Percentiles rank a stretch among this genome's conserved stretches.
Conservation (phyloP, 2,329 filamentous ascomycete genomes). For the Aspergillus intermedius region DNA sequence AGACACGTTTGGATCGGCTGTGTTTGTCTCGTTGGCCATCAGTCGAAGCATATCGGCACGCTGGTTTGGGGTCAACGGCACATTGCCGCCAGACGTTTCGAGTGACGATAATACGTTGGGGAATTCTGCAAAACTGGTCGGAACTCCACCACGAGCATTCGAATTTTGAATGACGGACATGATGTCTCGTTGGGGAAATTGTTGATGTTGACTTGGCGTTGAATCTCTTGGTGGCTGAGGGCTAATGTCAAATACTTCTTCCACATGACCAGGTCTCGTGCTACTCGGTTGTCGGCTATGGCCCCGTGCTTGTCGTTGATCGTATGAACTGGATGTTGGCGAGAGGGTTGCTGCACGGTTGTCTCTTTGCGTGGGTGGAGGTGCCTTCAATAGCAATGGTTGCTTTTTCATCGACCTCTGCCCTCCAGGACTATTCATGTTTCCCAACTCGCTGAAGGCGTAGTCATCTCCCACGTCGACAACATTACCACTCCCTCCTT, state of each 20-base stretch:
- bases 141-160: slow-evolving; percentile 37
- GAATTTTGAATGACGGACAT: slow-evolving; percentile 45
- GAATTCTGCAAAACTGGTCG: slow-evolving; percentile 37
- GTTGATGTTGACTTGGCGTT: slow-evolving; percentile 14
- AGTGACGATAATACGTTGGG: slow-evolving; percentile 41
- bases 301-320: slow-evolving; percentile 19
- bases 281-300: slow-evolving; percentile 26
- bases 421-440: slow-evolving; percentile 28
- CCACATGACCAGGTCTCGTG: slow-evolving; percentile 32
- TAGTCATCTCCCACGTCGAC: slow-evolving; percentile 56
- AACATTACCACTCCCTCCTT: slow-evolving; percentile 44
- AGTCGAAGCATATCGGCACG: slow-evolving; percentile 44
- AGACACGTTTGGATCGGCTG: slow-evolving; percentile 32
- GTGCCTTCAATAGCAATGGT: slow-evolving; percentile 41
- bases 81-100: slow-evolving; percentile 37
- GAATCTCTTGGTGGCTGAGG: slow-evolving; percentile 21
- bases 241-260: slow-evolving; percentile 40
- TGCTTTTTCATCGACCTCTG: slow-evolving; percentile 42
- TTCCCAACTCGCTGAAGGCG: slow-evolving; percentile 29
- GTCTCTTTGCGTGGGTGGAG: slow-evolving; percentile 23
- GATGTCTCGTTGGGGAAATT: slow-evolving; percentile 38
- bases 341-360: slow-evolving; percentile 32
- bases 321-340: slow-evolving; percentile 28
- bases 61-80: slow-evolving; percentile 39
- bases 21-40: slow-evolving; percentile 42